Evolutionary conservation across 1,284 basidiomycete genomes (phyloP).

Genomic region (Retiboletus flavoniger): DNA sequence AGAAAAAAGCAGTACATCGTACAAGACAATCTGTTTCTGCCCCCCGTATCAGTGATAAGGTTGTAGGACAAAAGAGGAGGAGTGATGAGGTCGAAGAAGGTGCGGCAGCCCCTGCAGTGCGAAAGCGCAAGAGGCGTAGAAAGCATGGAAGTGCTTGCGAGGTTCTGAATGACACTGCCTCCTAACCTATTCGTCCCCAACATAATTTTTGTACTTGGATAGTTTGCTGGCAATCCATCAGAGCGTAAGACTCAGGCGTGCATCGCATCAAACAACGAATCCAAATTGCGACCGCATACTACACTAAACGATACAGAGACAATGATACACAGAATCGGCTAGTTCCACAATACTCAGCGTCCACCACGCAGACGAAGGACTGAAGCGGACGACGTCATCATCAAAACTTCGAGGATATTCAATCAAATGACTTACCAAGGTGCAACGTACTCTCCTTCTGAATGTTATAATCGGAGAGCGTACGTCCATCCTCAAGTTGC

Average conservation of each 20-base stretch:
- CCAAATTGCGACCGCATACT: neutral
- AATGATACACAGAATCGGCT: neutral
- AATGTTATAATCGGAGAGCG: conserved; percentile 65
- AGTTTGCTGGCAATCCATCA: neutral
- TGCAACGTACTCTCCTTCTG: conserved; percentile 74
- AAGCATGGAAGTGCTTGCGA: conserved; percentile 14
- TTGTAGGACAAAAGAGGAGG: conserved; percentile 25
- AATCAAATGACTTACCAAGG: conserved; percentile 41
- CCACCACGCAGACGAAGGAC: conserved; percentile 82
- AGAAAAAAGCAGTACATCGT: conserved; percentile 68
- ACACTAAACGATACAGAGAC: neutral
- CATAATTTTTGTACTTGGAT: neutral
- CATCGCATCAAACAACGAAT: neutral
- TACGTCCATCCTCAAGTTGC: conserved; percentile 69
- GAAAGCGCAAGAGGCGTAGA: conserved; percentile 39
- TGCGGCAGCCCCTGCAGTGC: neutral
- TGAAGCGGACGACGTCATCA: conserved; percentile 22
- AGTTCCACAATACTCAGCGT: conserved; percentile 28
- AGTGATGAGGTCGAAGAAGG: conserved; percentile 15
- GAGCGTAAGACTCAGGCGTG: neutral
- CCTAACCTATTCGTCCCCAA: neutral
- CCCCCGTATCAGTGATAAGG: too few species aligned
- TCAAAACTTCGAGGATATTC: conserved; percentile 37
- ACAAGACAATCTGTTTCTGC: neutral
- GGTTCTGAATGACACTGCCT: neutral